These are phyloP conservation scores for Acanthamoeba royreba DNA, from an alignment of 208 protist species.

Conservation along the genomic window DNA sequence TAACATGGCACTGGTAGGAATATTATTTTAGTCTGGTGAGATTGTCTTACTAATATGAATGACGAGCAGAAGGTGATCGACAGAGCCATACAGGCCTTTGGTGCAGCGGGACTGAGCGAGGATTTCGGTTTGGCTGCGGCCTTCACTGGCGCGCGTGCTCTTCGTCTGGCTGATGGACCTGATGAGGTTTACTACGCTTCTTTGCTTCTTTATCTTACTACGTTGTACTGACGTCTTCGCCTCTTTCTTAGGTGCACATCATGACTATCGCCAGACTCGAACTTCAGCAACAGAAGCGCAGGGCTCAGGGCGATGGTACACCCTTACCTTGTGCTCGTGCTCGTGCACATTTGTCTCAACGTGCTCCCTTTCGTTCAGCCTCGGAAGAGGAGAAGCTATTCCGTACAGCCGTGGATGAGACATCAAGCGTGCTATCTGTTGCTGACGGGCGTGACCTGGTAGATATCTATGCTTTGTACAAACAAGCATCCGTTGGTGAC, in stretches of 20 bases:
- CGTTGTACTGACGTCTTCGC: not conserved
- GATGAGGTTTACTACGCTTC: conserved; percentile 66
- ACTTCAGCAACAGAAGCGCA: not conserved
- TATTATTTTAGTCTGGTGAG: not conserved
- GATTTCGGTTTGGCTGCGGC: conserved; percentile 72
- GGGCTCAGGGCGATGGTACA: not conserved
- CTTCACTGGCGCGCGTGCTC: conserved; percentile 62
- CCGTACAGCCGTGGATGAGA: not conserved
- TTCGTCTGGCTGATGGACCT: conserved; percentile 79
- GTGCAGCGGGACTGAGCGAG: conserved; percentile 61
- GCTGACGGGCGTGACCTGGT: not conserved
- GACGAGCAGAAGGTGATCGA: conserved; percentile 69
- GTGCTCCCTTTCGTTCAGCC: not conserved
- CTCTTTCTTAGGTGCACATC: conserved; percentile 7
- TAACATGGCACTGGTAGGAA: conserved; percentile 51
- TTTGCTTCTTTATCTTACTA: not conserved
- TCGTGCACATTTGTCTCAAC: not conserved
- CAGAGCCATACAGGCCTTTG: conserved; percentile 75
- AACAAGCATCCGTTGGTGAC: not conserved
- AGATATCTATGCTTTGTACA: not conserved
- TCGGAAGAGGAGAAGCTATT: not conserved
- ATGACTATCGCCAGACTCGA: conserved; percentile 55
- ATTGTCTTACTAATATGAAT: not conserved
- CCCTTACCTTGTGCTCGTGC: not conserved
- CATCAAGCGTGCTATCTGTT: not conserved